These are phyloP conservation scores for Vitellaria paradoxa DNA, from an alignment of 179 eudicot species.

Conservation along the genomic window DNA sequence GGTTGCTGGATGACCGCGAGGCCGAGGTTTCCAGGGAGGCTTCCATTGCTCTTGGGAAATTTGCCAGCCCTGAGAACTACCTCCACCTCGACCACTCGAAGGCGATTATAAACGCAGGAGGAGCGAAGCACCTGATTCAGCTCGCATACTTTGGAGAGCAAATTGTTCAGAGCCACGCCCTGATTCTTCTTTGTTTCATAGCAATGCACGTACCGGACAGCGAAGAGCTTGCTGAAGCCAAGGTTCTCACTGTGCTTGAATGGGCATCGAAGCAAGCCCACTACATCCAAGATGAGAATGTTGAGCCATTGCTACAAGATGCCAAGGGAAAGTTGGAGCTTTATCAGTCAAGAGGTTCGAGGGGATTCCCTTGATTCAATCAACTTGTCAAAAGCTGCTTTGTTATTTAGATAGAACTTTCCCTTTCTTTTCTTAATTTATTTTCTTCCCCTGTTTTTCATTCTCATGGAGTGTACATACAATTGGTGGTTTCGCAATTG, in stretches of 20 bases:
- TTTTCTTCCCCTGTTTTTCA: not conserved
- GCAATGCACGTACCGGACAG: constrained; percentile 57
- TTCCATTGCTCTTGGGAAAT: constrained; percentile 44
- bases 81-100: constrained; percentile 60
- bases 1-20: constrained; percentile 50
- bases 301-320: constrained; percentile 45
- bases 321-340: constrained; percentile 56
- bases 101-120: constrained; percentile 54
- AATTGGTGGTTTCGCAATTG: constrained; percentile 7
- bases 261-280: constrained; percentile 68
- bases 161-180: constrained; percentile 45
- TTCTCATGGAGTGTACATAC: constrained; percentile 13
- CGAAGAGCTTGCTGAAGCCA: constrained; percentile 45
- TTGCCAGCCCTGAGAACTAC: constrained; percentile 50
- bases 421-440: not conserved
- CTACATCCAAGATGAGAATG: constrained; percentile 40
- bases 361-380: constrained; percentile 27
- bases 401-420: not conserved
- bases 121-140: constrained; percentile 59
- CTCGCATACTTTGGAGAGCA: constrained; percentile 64
- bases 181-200: constrained; percentile 46
- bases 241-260: constrained; percentile 53
- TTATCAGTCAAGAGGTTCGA: constrained; percentile 55
- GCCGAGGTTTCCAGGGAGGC: constrained; percentile 52
- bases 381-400: not conserved